phyloP scores from a whole-genome alignment of 2,329 filamentous ascomycete species.

The Nigrograna mackinnonii region DNA sequence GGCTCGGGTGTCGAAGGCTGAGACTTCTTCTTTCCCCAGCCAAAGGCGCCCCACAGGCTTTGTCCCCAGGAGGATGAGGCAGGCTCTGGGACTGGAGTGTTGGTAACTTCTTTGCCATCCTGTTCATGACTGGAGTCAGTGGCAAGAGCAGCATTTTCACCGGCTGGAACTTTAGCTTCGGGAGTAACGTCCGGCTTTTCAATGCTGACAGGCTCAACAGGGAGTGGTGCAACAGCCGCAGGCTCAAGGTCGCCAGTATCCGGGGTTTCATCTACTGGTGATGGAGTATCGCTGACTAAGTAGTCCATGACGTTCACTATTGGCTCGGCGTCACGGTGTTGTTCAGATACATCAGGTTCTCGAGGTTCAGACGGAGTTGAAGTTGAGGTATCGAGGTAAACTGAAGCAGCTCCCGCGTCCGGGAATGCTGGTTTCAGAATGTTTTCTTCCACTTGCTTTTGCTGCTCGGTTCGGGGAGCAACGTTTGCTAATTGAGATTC shows the following conservation, averaged over 20 bases:
- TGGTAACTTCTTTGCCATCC: neutral
- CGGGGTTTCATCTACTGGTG: too few relatives aligned
- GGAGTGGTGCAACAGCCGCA: too few relatives aligned
- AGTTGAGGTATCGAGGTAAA: constrained; percentile 12
- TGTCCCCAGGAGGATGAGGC: constrained; percentile 25
- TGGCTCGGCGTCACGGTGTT: too few relatives aligned
- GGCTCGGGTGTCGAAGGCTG: constrained; percentile 11
- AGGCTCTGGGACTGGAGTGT: constrained; percentile 5
- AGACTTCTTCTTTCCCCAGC: constrained; percentile 34
- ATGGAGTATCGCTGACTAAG: constrained; percentile 4
- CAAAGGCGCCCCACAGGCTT: constrained; percentile 31
- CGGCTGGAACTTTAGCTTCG: too few relatives aligned
- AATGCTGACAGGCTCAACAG: too few relatives aligned
- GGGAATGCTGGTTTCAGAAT: constrained; percentile 23
- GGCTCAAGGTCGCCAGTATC: too few relatives aligned
- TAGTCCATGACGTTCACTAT: constrained; percentile 10
- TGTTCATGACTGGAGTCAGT: too few relatives aligned
- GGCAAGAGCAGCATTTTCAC: too few relatives aligned
- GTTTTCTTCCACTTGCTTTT: constrained; percentile 19
- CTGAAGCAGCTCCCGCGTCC: constrained; percentile 8
- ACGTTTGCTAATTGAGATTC: constrained; percentile 1
- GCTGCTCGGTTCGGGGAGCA: too few relatives aligned
- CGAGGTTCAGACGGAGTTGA: too few relatives aligned
- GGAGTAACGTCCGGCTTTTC: too few relatives aligned
- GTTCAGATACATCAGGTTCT: too few relatives aligned